Evolutionary conservation across 768 basidiomycete species (phyloP).

Genomic region (Vararia minispora): DNA sequence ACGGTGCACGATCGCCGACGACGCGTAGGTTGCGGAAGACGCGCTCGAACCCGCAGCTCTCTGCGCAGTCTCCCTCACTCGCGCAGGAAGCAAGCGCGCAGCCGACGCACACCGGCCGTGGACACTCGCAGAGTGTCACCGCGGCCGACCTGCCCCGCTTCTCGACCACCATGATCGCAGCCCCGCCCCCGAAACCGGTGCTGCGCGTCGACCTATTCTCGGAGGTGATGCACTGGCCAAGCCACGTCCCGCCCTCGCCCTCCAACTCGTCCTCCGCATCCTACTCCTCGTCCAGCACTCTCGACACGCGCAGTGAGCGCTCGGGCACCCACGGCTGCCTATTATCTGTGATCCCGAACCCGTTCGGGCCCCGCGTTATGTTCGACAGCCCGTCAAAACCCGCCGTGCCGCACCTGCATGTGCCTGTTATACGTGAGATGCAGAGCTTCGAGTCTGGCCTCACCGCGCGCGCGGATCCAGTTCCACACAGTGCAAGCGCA

Average conservation of each 20-base stretch:
- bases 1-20: constrained; percentile 22
- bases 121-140: constrained; percentile 73
- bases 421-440: constrained; percentile 63
- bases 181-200: constrained; percentile 19
- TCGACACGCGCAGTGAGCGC: constrained; percentile 13
- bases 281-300: constrained; percentile 23
- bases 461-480: constrained; percentile 51
- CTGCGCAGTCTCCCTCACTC: constrained; percentile 4
- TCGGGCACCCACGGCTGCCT: constrained; percentile 2
- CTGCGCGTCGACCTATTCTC: constrained; percentile 45
- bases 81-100: constrained; percentile 17
- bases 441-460: constrained; percentile 79
- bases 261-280: constrained; percentile 21
- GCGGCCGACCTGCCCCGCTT: constrained; percentile 49
- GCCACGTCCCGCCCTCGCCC: constrained; percentile 26
- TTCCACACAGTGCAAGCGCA: neutral
- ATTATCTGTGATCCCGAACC: constrained; percentile 34
- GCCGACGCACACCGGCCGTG: constrained; percentile 36
- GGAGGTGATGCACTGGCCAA: constrained; percentile 59
- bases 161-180: constrained; percentile 15
- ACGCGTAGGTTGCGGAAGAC: constrained; percentile 59
- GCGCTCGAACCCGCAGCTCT: constrained; percentile 59
- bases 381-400: constrained; percentile 50
- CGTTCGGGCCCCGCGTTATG: constrained; percentile 52
- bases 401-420: constrained; percentile 24